Base-by-base conservation (phyloP, 768 basidiomycete species). In the Tylopilus sp. region DNA sequence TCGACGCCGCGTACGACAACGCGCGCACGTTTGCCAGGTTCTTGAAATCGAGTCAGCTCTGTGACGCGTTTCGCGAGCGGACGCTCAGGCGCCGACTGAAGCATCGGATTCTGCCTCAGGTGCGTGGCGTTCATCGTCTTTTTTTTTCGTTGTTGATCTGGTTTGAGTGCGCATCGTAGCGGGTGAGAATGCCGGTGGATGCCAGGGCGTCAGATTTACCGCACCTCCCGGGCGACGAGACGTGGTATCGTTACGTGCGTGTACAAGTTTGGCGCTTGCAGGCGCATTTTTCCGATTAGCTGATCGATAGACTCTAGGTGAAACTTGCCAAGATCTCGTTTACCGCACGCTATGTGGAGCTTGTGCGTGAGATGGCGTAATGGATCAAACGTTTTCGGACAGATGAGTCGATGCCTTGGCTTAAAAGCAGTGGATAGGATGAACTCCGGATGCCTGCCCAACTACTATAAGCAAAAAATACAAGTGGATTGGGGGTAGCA, bases 61-160 rank as follows among this genome's bases (percentile, higher is more conserved):
- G 60, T 12, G 33, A 52, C 4, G 42, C 59, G 57, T 33, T 63
- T 40, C 36, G 59, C 56, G 48, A 62, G 42, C 35, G 30, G 21
- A 62, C 2, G 46, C 59, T 60, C 56, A 69, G 51, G 48, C 58
- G 52, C 48, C 69, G 57, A 58, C 49, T 50, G 31, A 65, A 39
- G 53, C 61, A 59, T 66, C 72, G 46, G 41, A 67, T 77, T 30
- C 56, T 76, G 18, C 69, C 75, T n/a, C 72, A 73, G 51, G 75
- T 76, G 50, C 49, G 68, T 55, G 44, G 4, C 28, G 28, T 28
- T 71, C 74, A 2, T 57, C 13, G 7, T 3, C 42, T 3, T 31
- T 4, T 3, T 13, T 17, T 10, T 20, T 11, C 6, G 23, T 11
- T 22, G 36, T 2, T 17, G 36, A 33, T 10, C 3, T n/a, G n/a